These are phyloP conservation scores for Lagenidium sp. DNA, from an alignment of 352 stramenopile genomes.

Conservation along the genomic window DNA sequence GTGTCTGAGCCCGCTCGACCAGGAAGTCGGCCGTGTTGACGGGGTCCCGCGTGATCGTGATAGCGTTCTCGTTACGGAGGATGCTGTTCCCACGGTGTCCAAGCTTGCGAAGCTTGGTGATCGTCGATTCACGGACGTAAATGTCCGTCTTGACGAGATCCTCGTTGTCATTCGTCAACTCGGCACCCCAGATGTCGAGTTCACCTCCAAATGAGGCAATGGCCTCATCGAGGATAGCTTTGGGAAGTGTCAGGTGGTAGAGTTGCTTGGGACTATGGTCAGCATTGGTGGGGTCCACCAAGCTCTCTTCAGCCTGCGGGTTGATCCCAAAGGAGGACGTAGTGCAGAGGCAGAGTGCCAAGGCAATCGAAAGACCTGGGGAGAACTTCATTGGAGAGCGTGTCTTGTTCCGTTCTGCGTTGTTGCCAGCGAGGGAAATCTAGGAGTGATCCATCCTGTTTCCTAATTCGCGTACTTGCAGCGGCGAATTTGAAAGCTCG, in stretches of 20 bases:
- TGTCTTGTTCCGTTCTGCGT: not conserved
- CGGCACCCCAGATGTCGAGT: constrained; percentile 9
- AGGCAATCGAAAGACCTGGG: not conserved
- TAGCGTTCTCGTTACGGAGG: not conserved
- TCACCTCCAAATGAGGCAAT: constrained; percentile 6
- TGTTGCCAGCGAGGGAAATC: not conserved
- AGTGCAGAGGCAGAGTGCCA: not conserved
- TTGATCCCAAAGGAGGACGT: constrained; percentile 12
- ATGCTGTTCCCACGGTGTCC: constrained; percentile 1
- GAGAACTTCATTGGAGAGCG: not conserved
- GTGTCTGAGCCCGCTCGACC: not conserved
- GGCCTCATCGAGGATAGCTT: constrained; percentile 11
- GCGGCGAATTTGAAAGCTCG: no score
- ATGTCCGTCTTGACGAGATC: constrained; percentile 10
- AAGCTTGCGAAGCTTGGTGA: constrained; percentile 5
- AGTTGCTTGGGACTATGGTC: constrained; percentile 17
- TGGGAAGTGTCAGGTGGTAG: constrained; percentile 23
- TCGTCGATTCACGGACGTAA: constrained; percentile 5
- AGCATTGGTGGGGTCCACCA: constrained; percentile 2
- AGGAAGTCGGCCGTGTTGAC: constrained; percentile 3
- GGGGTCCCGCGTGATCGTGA: not conserved
- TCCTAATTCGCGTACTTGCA: no score
- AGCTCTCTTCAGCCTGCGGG: constrained; percentile 8
- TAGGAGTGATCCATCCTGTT: not conserved
- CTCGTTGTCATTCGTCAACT: constrained; percentile 1